Conservation (phyloP, 1,284 basidiomycete species). For the Veloboletus limbatus region DNA sequence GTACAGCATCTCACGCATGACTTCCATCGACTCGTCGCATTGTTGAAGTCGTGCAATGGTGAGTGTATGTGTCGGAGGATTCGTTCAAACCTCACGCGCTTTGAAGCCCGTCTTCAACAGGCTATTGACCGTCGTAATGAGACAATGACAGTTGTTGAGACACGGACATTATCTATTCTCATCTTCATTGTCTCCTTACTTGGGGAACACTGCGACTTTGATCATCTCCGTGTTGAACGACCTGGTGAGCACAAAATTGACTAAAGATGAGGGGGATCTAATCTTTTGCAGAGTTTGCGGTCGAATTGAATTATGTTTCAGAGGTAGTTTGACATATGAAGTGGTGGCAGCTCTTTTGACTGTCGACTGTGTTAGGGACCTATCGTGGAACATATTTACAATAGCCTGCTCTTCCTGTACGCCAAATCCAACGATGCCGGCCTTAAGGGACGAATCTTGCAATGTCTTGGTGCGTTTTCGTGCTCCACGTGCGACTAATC, state of each 20-base stretch:
- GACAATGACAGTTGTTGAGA: conserved; percentile 36
- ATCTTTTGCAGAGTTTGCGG: conserved; percentile 42
- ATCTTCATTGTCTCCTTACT: conserved; percentile 83
- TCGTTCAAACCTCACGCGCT: conserved; percentile 4
- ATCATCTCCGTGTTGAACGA: conserved; percentile 63
- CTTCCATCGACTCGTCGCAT: conserved; percentile 69
- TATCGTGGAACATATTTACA: conserved; percentile 81
- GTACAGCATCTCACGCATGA: conserved; percentile 87
- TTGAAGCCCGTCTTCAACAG: conserved; percentile 54
- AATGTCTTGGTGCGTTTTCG: conserved; percentile 69
- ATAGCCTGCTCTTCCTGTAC: conserved; percentile 68
- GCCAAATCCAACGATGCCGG: conserved; percentile 53
- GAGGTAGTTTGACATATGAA: conserved; percentile 38
- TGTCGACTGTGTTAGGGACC: conserved; percentile 48
- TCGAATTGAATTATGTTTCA: conserved; percentile 61
- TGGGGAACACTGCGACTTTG: conserved; percentile 87
- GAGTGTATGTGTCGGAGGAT: conserved; percentile 19
- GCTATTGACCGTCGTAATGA: conserved; percentile 41
- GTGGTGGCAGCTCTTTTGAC: conserved; percentile 1
- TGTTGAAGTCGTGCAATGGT: conserved; percentile 84
- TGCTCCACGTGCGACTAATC: neutral
- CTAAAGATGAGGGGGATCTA: neutral
- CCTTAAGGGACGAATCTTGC: conserved; percentile 65
- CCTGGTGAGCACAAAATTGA: conserved; percentile 39
- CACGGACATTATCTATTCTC: conserved; percentile 54